Percentiles rank a stretch among this genome's conserved stretches.
Conservation (phyloP, 1,139 yeast genomes). For the Barnettozyma hawaiiensis region DNA sequence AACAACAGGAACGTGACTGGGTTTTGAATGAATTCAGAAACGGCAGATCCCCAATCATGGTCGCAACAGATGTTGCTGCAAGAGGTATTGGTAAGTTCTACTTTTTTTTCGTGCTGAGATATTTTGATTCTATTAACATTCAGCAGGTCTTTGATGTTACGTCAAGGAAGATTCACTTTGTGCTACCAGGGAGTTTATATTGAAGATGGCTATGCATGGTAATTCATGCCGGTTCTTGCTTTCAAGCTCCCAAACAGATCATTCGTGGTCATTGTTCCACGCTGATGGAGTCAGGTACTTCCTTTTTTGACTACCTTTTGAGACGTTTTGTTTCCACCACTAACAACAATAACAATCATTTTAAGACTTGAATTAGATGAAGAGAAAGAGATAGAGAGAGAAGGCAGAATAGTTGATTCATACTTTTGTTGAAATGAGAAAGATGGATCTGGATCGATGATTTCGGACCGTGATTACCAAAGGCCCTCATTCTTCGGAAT, state of each 20-base stretch:
- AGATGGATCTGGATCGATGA: constrained; percentile 1
- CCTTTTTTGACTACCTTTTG: constrained; percentile 4
- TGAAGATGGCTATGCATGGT: constrained; percentile 2
- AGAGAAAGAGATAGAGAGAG: constrained; percentile 1
- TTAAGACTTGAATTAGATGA: constrained; percentile 6
- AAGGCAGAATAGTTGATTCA: constrained; percentile 1
- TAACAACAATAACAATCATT: not conserved
- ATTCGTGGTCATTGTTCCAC: constrained; percentile 7
- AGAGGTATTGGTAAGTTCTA: constrained; percentile 97
- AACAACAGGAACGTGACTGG: constrained; percentile 98
- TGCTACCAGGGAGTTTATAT: constrained; percentile 1
- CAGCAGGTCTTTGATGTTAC: constrained; percentile 18
- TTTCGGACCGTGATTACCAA: not conserved
- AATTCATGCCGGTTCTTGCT: constrained; percentile 2
- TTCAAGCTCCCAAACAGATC: constrained; percentile 4
- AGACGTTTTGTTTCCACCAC: not conserved
- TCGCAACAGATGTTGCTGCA: constrained; percentile 99
- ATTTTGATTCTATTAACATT: constrained; percentile 16
- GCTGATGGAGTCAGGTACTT: constrained; percentile 2
- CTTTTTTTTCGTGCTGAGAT: constrained; percentile 18
- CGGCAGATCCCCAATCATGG: constrained; percentile 95
- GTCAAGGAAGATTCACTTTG: constrained; percentile 1
- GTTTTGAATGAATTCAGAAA: constrained; percentile 86
- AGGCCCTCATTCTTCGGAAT: not conserved
- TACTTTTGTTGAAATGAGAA: constrained; percentile 9